A percentile compares a stretch with the other conserved stretches of the same genome.
These are phyloP conservation scores for Casuarina glauca DNA, from an alignment of 306 rosid species.

Conservation along the genomic window DNA sequence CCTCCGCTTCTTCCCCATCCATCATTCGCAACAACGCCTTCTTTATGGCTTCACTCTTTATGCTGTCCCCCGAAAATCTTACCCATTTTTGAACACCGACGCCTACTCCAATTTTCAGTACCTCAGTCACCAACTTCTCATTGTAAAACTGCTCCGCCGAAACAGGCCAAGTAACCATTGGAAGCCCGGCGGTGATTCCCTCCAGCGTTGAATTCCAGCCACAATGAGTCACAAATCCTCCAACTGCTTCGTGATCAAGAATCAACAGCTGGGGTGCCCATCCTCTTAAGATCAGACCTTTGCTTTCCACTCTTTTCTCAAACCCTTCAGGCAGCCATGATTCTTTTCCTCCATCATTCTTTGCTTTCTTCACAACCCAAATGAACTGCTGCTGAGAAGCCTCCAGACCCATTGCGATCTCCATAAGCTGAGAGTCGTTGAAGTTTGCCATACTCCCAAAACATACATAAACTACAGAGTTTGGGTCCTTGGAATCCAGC, in stretches of 20 bases:
- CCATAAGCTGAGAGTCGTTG: constrained; percentile 43
- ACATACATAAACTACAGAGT: constrained; percentile 52
- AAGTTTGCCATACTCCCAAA: constrained; percentile 42
- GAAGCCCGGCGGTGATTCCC: constrained; percentile 32
- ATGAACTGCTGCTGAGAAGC: constrained; percentile 45
- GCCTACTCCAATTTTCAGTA: constrained; percentile 31
- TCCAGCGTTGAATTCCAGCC: constrained; percentile 48
- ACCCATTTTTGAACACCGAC: constrained; percentile 7
- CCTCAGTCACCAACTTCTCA: constrained; percentile 37
- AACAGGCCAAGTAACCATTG: constrained; percentile 46
- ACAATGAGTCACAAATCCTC: constrained; percentile 42
- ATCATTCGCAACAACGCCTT: constrained; percentile 3
- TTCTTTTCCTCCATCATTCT: constrained; percentile 2
- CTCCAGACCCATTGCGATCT: constrained; percentile 58
- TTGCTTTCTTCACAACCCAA: constrained; percentile 40
- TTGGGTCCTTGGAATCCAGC: constrained; percentile 28
- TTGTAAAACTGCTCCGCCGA: constrained; percentile 33
- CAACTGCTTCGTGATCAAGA: constrained; percentile 35
- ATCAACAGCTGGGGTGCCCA: constrained; percentile 49
- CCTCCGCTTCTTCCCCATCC: constrained; percentile 22
- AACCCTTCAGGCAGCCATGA: constrained; percentile 38
- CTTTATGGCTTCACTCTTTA: constrained; percentile 13
- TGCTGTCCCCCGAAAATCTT: constrained; percentile 2
- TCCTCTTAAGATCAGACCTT: constrained; percentile 44
- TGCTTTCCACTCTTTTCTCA: constrained; percentile 43